phyloP scores from a whole-genome alignment of 805 yeast species.

The Kregervanrija fluxuum region DNA sequence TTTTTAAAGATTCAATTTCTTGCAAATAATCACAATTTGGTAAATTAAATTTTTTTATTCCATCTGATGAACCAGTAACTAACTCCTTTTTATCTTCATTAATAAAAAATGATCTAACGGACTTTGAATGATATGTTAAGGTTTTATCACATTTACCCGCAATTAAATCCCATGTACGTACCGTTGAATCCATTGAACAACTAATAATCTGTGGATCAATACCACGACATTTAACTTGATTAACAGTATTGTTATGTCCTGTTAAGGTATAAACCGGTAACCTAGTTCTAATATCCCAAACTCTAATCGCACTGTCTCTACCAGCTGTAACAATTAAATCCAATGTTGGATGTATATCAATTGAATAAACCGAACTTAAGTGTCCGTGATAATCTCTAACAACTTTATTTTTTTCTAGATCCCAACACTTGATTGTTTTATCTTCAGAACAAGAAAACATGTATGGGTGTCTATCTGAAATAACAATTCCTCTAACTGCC shows the following conservation, averaged over 20 bases:
- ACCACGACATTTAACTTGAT: slow-evolving; percentile 56
- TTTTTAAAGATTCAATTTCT: slow-evolving; percentile 41
- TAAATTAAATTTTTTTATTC: slow-evolving; percentile 74
- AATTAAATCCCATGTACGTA: slow-evolving; percentile 83
- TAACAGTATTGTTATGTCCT: slow-evolving; percentile 77
- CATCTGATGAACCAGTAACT: slow-evolving; percentile 75
- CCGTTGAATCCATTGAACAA: slow-evolving; percentile 77
- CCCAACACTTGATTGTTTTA: slow-evolving; percentile 92
- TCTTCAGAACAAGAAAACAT: slow-evolving; percentile 91
- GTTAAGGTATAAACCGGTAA: slow-evolving; percentile 65
- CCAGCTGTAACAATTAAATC: slow-evolving; percentile 85
- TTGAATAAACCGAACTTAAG: slow-evolving; percentile 77
- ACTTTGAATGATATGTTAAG: slow-evolving; percentile 77
- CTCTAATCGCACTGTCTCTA: slow-evolving; percentile 74
- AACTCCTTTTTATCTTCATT: slow-evolving; percentile 69
- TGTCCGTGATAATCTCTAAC: slow-evolving; percentile 92
- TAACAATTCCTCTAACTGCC: slow-evolving; percentile 73
- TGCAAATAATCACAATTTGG: slow-evolving; percentile 65
- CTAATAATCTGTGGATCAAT: slow-evolving; percentile 83
- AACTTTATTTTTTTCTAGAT: slow-evolving; percentile 75
- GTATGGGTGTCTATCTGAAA: slow-evolving; percentile 77
- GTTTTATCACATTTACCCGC: slow-evolving; percentile 68
- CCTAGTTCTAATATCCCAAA: slow-evolving; percentile 90
- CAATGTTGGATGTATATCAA: slow-evolving; percentile 81
- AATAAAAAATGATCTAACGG: slow-evolving; percentile 64